These are phyloP conservation scores for Pyropia haitanensis DNA, from an alignment of 23 red algal genomes.

Conservation along the genomic window DNA sequence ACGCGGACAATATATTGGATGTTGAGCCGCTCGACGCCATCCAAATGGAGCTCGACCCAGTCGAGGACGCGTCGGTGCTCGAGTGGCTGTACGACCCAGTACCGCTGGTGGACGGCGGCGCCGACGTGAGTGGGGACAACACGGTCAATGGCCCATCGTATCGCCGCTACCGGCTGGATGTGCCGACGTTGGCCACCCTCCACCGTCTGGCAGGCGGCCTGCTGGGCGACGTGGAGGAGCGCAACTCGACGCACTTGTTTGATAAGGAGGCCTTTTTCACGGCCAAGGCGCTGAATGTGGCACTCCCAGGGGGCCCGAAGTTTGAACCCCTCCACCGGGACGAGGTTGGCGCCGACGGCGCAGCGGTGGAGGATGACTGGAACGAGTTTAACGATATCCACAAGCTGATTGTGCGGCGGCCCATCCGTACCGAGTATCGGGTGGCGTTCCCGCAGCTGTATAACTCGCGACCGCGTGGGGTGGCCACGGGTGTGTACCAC, in stretches of 20 bases:
- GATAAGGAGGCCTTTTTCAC: conserved; percentile 84
- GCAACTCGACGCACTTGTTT: conserved; percentile 80
- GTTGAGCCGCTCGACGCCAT: conserved; percentile 83
- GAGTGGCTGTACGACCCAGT: conserved; percentile 89
- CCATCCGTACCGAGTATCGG: conserved; percentile 80
- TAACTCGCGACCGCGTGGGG: conserved; percentile 65
- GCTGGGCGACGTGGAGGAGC: conserved; percentile 67
- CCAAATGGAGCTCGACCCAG: conserved; percentile 83
- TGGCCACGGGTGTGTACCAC: conserved; percentile 51
- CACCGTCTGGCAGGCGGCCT: conserved; percentile 71
- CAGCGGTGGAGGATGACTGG: conserved; percentile 80
- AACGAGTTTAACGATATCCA: conserved; percentile 98
- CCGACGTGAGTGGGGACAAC: not conserved
- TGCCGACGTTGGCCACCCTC: conserved; percentile 73
- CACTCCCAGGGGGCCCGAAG: conserved; percentile 85
- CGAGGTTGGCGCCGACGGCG: conserved; percentile 19
- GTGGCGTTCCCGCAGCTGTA: conserved; percentile 89
- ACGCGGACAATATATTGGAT: conserved; percentile 83
- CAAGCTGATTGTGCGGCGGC: conserved; percentile 78
- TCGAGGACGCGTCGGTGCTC: conserved; percentile 67
- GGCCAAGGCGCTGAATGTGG: conserved; percentile 79
- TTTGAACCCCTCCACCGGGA: conserved; percentile 82
- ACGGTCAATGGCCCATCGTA: conserved; percentile 69
- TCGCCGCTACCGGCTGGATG: conserved; percentile 52
- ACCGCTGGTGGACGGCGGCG: conserved; percentile 37